These are phyloP conservation scores for Lentinus brumalis DNA, from an alignment of 768 basidiomycete genomes.

Conservation along the genomic window DNA sequence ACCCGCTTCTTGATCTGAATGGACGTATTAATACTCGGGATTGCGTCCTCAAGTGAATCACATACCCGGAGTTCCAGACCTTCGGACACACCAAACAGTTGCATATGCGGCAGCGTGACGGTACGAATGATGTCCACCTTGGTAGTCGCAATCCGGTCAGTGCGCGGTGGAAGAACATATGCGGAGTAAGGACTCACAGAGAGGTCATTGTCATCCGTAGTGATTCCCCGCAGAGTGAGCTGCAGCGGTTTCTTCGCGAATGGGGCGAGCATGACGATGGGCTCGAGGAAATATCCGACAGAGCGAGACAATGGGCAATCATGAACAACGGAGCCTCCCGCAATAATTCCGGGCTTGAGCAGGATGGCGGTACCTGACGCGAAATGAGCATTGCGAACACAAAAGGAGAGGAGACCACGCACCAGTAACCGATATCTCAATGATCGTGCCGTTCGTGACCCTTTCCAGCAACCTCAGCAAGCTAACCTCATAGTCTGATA, in stretches of 20 bases:
- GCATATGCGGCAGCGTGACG: constrained; percentile 87
- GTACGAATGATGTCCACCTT: constrained; percentile 89
- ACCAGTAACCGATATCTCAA: constrained; percentile 98
- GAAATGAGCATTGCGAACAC: not conserved
- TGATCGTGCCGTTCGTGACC: constrained; percentile 88
- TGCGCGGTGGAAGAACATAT: not conserved
- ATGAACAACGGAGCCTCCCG: constrained; percentile 79
- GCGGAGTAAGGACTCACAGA: constrained; percentile 55
- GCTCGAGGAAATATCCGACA: constrained; percentile 93
- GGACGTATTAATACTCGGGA: not conserved
- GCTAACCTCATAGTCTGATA: constrained; percentile 87
- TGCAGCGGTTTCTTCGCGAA: constrained; percentile 89
- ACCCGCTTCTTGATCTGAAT: constrained; percentile 92
- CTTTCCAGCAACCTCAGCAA: constrained; percentile 86
- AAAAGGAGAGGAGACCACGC: constrained; percentile 19
- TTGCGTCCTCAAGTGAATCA: not conserved
- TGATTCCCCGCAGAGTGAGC: constrained; percentile 84
- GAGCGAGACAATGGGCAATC: constrained; percentile 89
- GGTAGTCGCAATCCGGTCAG: not conserved
- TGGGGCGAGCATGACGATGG: constrained; percentile 85
- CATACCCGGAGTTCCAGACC: constrained; percentile 85
- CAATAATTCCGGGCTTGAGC: constrained; percentile 89
- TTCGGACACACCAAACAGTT: constrained; percentile 87
- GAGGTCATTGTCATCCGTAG: constrained; percentile 89
- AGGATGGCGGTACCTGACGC: constrained; percentile 83